Evolutionary conservation across 305 asterid genomes (phyloP).

Genomic region (Rubia occidens): DNA sequence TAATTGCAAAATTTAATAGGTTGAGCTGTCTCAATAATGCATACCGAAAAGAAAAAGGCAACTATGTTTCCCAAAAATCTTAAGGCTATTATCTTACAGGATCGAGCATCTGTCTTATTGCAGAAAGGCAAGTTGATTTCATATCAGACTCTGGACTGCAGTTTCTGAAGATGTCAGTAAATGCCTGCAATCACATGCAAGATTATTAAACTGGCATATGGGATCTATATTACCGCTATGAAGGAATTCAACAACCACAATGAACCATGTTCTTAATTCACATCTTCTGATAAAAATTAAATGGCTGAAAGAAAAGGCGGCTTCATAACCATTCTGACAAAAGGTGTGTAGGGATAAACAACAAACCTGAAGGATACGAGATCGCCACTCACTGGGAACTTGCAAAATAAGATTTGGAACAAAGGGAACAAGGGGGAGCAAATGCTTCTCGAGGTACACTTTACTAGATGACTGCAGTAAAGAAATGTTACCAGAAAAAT

Average conservation of each 20-base stretch:
- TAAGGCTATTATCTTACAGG: slow-evolving; percentile 49
- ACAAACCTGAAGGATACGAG: slow-evolving; percentile 66
- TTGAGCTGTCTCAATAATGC: not conserved
- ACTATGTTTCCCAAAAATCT: not conserved
- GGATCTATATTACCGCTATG: not conserved
- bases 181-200: slow-evolving; percentile 46
- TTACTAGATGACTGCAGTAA: slow-evolving; percentile 53
- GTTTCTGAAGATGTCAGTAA: slow-evolving; percentile 53
- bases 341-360: slow-evolving; percentile 4
- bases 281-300: not conserved
- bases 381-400: slow-evolving; percentile 58
- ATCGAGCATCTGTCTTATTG: slow-evolving; percentile 55
- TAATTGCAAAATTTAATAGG: not conserved
- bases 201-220: not conserved
- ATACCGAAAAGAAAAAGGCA: not conserved
- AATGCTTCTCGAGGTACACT: slow-evolving; percentile 45
- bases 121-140: slow-evolving; percentile 79
- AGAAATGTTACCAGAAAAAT: slow-evolving; percentile 11
- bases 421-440: slow-evolving; percentile 64
- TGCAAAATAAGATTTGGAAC: slow-evolving; percentile 54
- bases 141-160: slow-evolving; percentile 50
- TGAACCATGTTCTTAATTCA: not conserved
- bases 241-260: not conserved
- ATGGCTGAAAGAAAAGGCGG: not conserved
- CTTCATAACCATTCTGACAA: not conserved